Evolutionary conservation across 2,329 filamentous ascomycete species (phyloP).

Genomic region (Colletotrichum costaricense): DNA sequence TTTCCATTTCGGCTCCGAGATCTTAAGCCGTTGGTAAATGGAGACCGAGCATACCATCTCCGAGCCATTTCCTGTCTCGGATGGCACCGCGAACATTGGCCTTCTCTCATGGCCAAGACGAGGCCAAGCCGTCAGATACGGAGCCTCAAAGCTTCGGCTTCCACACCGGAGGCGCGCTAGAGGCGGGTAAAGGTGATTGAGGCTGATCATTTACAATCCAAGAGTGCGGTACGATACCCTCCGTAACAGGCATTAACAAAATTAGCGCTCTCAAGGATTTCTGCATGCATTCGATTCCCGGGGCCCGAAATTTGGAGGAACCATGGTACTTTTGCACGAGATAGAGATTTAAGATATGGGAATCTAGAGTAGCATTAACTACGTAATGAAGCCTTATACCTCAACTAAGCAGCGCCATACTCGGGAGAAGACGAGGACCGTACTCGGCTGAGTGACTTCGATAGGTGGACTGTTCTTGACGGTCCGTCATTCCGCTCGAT

Average conservation of each 20-base stretch:
- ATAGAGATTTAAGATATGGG: not conserved
- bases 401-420: not conserved
- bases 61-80: too few species aligned
- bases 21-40: not conserved
- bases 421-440: not conserved
- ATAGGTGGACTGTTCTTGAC: conserved; percentile 5
- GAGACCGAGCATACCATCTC: not conserved
- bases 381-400: not conserved
- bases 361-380: not conserved
- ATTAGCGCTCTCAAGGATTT: not conserved
- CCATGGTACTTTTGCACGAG: not conserved
- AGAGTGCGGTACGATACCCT: not conserved
- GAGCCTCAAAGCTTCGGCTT: conserved; percentile 21
- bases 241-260: not conserved
- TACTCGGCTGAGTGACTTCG: not conserved
- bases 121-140: not conserved
- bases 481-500: conserved; percentile 8
- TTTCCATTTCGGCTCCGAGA: not conserved
- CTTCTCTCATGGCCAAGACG: not conserved
- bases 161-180: not conserved
- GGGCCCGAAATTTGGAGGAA: not conserved
- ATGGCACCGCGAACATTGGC: accelerated
- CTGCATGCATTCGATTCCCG: not conserved
- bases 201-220: conserved; percentile 2
- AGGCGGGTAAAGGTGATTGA: not conserved